Percentiles rank a stretch among this genome's conserved stretches.
Conservation (phyloP, 2,329 filamentous ascomycete genomes). For the Aaosphaeria arxii region DNA sequence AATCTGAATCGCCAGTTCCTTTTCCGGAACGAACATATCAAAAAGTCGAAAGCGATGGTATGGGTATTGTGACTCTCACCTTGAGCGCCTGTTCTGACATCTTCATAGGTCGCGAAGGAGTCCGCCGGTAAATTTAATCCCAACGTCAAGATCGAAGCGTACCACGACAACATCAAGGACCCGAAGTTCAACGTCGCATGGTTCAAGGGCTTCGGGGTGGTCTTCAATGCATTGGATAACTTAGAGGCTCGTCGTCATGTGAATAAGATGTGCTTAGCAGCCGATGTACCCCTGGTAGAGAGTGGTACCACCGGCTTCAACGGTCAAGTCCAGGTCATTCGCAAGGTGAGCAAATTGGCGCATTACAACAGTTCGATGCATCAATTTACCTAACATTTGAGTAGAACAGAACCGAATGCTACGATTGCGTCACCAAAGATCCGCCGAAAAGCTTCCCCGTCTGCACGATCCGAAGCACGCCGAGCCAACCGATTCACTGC, state of each 20-base stretch:
- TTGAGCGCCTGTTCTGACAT: conserved; percentile 6
- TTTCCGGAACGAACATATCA: conserved; percentile 95
- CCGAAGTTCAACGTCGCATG: conserved; percentile 79
- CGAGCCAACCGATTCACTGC: conserved; percentile 94
- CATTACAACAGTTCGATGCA: background rate
- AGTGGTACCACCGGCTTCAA: conserved; percentile 98
- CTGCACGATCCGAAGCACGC: conserved; percentile 95
- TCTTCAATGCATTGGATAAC: conserved; percentile 97
- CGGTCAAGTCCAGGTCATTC: conserved; percentile 95
- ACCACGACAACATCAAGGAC: conserved; percentile 96
- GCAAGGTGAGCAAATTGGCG: conserved; percentile 53
- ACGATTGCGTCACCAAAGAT: conserved; percentile 89
- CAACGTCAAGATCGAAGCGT: conserved; percentile 76
- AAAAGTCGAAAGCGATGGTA: conserved; percentile 92
- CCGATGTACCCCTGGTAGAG: conserved; percentile 86
- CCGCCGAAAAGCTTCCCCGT: conserved; percentile 91
- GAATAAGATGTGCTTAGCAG: conserved; percentile 94
- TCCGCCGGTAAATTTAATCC: conserved; percentile 89
- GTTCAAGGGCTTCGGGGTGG: conserved; percentile 78
- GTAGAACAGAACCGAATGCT: conserved; percentile 82
- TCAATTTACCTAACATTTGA: background rate
- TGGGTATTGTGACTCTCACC: conserved; percentile 27
- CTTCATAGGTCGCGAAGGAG: conserved; percentile 77
- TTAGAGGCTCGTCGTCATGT: conserved; percentile 91
- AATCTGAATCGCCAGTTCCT: conserved; percentile 98